Evolutionary conservation across 345 rosid species (phyloP).

Genomic region (Boechera retrofracta): DNA sequence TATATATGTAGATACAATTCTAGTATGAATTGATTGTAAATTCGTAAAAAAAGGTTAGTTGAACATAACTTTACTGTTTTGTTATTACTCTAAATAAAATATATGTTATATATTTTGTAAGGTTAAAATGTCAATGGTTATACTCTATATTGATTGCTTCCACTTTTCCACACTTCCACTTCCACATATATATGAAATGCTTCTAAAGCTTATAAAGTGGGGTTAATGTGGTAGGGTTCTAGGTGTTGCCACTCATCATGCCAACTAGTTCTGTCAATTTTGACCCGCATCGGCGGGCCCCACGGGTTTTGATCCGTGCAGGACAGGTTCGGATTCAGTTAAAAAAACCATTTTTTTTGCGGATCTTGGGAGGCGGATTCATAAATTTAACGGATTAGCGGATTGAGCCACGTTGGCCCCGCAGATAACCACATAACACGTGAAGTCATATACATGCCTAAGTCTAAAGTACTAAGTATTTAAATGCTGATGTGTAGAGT

Average conservation of each 20-base stretch:
- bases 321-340: too few species aligned
- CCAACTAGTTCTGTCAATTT: background rate
- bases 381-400: too few species aligned
- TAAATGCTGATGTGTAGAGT: too few species aligned
- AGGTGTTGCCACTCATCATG: constrained; percentile 26
- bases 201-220: constrained; percentile 27
- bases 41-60: background rate
- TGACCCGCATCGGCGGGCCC: too few species aligned
- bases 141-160: background rate
- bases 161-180: constrained; percentile 10
- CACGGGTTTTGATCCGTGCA: too few species aligned
- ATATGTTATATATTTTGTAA: background rate
- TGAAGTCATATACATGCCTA: too few species aligned
- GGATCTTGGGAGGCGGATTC: too few species aligned
- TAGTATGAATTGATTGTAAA: background rate
- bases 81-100: background rate
- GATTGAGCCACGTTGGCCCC: too few species aligned
- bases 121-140: constrained; percentile 8
- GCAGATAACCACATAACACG: too few species aligned
- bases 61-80: background rate
- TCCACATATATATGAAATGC: background rate
- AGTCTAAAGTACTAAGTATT: too few species aligned
- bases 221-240: constrained; percentile 24
- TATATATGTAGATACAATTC: background rate
- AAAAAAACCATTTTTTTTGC: too few species aligned